phyloP scores from a whole-genome alignment of 2,329 filamentous ascomycete species.

The Colletotrichum destructivum region DNA sequence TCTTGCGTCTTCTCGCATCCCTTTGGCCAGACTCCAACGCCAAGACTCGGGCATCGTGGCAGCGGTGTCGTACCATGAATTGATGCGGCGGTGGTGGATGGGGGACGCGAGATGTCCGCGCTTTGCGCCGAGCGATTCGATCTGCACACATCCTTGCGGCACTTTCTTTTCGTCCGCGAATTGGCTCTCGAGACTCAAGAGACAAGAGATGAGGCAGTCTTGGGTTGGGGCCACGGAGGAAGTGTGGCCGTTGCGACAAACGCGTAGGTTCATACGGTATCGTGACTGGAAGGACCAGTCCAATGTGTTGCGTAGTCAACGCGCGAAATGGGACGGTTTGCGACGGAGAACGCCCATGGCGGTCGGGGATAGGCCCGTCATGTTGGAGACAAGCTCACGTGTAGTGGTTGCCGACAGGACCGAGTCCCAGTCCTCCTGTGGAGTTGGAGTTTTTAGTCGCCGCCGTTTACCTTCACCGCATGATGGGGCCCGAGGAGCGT shows the following conservation, averaged over 20 bases:
- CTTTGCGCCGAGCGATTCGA: constrained; percentile 37
- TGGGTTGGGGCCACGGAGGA: constrained; percentile 10
- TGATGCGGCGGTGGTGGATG: constrained; percentile 20
- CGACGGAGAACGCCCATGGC: constrained; percentile 20
- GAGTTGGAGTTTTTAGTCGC: constrained; percentile 24
- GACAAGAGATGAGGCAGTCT: constrained; percentile 2
- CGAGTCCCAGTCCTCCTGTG: constrained; percentile 26
- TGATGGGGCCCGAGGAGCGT: constrained; percentile 33
- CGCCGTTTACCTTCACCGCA: constrained; percentile 40
- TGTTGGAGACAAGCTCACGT: constrained; percentile 38
- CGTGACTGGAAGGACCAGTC: constrained; percentile 32
- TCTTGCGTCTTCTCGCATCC: constrained; percentile 10
- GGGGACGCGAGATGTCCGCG: constrained; percentile 38
- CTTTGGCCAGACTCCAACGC: constrained; percentile 11
- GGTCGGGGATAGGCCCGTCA: constrained; percentile 36
- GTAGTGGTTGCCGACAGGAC: constrained; percentile 38
- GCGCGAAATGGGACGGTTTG: constrained; percentile 39
- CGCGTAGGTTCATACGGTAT: constrained; percentile 22
- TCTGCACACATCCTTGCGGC: constrained; percentile 27
- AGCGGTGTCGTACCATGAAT: constrained; percentile 23
- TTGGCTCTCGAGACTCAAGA: constrained; percentile 11
- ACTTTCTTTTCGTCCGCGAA: constrained; percentile 8
- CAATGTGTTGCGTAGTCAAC: constrained; percentile 11
- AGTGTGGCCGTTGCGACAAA: constrained; percentile 30
- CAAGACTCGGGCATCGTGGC: constrained; percentile 34